phyloP scores from a whole-genome alignment of 140 eudicot species.

The Cichorium intybus region DNA sequence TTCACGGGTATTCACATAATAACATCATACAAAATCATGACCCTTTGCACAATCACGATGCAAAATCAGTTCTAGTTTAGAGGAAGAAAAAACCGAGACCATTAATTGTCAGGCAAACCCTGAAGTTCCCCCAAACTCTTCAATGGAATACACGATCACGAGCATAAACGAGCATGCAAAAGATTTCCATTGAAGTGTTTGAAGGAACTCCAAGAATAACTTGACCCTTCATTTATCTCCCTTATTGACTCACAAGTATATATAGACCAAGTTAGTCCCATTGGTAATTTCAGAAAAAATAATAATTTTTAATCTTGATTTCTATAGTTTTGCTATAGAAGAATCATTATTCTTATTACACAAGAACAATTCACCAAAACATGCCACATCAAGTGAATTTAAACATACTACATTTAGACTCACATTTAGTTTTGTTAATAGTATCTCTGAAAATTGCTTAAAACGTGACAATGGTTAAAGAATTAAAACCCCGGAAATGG shows the following conservation, averaged over 20 bases:
- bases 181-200: slow-evolving; percentile 19
- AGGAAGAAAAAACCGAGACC: background rate
- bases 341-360: background rate
- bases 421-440: background rate
- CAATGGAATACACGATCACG: background rate
- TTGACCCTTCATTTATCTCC: slow-evolving; percentile 9
- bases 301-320: background rate
- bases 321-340: background rate
- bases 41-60: background rate
- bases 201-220: slow-evolving; percentile 25
- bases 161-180: background rate
- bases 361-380: background rate
- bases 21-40: too few relatives aligned
- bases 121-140: slow-evolving; percentile 28
- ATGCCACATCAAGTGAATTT: background rate
- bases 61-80: background rate
- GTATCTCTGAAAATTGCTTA: background rate
- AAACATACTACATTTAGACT: background rate
- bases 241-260: slow-evolving; percentile 8
- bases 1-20: background rate
- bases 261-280: slow-evolving; percentile 2
- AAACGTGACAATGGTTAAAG: background rate
- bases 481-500: background rate
- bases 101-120: slow-evolving; percentile 7
- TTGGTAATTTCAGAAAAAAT: background rate